phyloP scores from a whole-genome alignment of 768 basidiomycete genomes.

The Mycena capillaripes region DNA sequence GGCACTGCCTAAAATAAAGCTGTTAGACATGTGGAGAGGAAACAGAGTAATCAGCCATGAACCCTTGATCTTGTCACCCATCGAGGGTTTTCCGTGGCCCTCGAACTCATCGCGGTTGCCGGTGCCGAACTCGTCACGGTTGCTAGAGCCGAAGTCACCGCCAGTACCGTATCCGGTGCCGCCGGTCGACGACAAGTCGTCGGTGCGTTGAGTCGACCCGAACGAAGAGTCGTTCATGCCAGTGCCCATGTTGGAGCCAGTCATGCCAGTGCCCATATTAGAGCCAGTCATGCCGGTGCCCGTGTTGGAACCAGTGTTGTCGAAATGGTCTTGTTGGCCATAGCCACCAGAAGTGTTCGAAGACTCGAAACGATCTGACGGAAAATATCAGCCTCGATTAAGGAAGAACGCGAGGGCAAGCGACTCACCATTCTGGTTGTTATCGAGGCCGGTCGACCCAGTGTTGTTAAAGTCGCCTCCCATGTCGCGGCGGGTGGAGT shows the following conservation, averaged over 20 bases:
- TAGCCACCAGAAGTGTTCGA: constrained; percentile 12
- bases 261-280: neutral
- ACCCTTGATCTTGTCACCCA: constrained; percentile 34
- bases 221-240: constrained; percentile 16
- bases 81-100: neutral
- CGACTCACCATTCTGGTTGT: neutral
- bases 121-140: neutral
- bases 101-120: constrained; percentile 15
- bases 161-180: neutral
- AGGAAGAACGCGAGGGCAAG: neutral
- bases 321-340: constrained; percentile 18
- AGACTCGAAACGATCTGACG: constrained; percentile 6
- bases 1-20: constrained; percentile 9
- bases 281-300: neutral
- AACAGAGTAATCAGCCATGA: neutral
- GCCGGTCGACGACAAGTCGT: neutral
- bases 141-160: neutral
- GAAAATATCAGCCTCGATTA: neutral
- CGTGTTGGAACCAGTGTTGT: constrained; percentile 17
- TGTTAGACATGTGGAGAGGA: too few relatives aligned
- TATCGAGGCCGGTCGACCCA: neutral
- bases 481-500: too few relatives aligned
- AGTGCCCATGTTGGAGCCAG: too few relatives aligned
- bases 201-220: constrained; percentile 8
- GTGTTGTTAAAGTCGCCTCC: too few relatives aligned